Conservation (phyloP, 2,329 filamentous ascomycete species). For the Diplodia sapinea region DNA sequence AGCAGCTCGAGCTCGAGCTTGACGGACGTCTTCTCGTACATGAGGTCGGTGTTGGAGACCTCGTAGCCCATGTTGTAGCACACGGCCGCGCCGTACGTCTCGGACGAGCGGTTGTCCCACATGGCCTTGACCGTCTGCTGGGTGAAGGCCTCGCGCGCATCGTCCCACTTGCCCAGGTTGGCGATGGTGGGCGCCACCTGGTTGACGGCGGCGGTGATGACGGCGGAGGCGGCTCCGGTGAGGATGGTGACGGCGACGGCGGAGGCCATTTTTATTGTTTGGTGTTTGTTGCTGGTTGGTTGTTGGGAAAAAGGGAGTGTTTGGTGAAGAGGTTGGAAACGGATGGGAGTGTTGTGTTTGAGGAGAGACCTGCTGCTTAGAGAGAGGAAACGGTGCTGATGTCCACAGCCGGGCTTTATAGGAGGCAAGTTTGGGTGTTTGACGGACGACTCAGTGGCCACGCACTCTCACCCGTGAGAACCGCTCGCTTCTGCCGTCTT, state of each 20-base stretch:
- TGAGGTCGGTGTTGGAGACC: slow-evolving; percentile 24
- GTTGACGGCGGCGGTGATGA: slow-evolving; percentile 27
- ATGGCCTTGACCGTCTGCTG: slow-evolving; percentile 26
- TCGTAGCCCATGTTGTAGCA: slow-evolving; percentile 32
- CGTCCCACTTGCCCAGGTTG: slow-evolving; percentile 24
- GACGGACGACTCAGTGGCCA: background rate
- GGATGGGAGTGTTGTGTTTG: background rate
- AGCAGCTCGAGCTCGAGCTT: slow-evolving; percentile 13
- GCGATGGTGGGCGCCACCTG: slow-evolving; percentile 25
- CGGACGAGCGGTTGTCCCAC: slow-evolving; percentile 5
- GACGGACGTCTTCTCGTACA: slow-evolving; percentile 29
- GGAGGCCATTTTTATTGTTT: slow-evolving; percentile 16
- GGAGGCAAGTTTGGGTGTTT: background rate
- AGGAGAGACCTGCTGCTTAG: slow-evolving; percentile 11
- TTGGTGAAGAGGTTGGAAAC: background rate
- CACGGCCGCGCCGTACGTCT: slow-evolving; percentile 23
- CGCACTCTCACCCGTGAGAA: background rate
- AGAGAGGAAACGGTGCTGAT: background rate
- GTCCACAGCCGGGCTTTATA: slow-evolving; percentile 5
- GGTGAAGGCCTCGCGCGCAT: slow-evolving; percentile 26
- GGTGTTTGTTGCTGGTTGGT: background rate
- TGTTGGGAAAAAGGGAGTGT: slow-evolving; percentile 1
- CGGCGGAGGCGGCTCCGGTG: slow-evolving; percentile 18
- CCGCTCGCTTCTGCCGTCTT: background rate
- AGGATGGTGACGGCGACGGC: slow-evolving; percentile 30